A percentile compares a stretch with the other conserved stretches of the same genome.
phyloP scores from a whole-genome alignment of 805 yeast species.

The Wickerhamiella allomyrinae region DNA sequence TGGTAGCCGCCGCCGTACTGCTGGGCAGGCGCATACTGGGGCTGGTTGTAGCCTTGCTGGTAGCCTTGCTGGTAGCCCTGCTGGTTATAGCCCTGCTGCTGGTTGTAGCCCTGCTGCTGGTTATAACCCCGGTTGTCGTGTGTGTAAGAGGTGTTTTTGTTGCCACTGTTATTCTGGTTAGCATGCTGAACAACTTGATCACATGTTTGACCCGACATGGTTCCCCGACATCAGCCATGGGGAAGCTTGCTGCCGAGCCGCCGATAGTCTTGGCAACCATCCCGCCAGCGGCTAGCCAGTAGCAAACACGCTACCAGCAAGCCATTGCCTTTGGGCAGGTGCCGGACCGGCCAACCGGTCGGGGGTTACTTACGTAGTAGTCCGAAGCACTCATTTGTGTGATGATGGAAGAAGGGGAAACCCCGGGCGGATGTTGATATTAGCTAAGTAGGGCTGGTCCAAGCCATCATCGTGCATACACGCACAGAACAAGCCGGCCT shows the following conservation, averaged over 20 bases:
- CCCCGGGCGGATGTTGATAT: no score
- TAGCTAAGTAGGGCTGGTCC: no score
- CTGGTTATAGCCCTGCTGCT: conserved; percentile 17
- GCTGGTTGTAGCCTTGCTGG: conserved; percentile 18
- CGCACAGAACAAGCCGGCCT: no score
- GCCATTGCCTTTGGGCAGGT: conserved; percentile 13
- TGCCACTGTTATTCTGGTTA: conserved; percentile 11
- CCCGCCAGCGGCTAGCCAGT: no score
- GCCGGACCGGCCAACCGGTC: conserved; percentile 6
- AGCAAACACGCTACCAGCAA: no score
- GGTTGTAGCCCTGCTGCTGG: conserved; percentile 9
- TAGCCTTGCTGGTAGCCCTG: conserved; percentile 13
- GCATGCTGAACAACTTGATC: no score
- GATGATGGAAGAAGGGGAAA: no score
- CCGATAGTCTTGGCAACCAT: no score
- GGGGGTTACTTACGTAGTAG: conserved; percentile 1
- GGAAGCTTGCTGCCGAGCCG: no score
- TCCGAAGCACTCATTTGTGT: conserved; percentile 1
- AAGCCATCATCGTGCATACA: no score
- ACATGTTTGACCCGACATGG: no score
- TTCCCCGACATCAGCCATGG: no score
- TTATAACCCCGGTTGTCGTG: conserved; percentile 11
- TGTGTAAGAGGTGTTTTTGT: conserved; percentile 4
- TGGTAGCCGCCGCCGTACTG: conserved; percentile 17
- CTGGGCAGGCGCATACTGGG: conserved; percentile 19